These are phyloP conservation scores for Fusarium sp. DNA, from an alignment of 2,329 filamentous ascomycete species.

Conservation along the genomic window DNA sequence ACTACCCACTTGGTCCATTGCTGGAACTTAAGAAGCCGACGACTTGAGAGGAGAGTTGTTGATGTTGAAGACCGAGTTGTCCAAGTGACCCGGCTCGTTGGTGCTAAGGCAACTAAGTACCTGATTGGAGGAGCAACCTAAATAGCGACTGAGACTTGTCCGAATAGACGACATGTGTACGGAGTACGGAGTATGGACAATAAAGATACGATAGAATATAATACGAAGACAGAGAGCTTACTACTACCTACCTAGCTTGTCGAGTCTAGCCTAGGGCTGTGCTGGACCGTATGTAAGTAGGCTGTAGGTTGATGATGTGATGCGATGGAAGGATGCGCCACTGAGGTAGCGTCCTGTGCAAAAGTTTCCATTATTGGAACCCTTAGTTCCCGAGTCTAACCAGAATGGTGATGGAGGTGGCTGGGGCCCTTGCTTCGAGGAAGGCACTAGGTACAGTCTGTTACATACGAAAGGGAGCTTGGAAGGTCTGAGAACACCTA, in stretches of 20 bases:
- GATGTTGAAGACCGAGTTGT: too few relatives aligned
- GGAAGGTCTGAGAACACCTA: conserved; percentile 9
- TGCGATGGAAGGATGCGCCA: conserved; percentile 22
- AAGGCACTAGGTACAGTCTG: conserved; percentile 4
- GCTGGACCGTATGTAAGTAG: too few relatives aligned
- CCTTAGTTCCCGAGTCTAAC: conserved; percentile 40
- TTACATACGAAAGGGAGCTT: conserved; percentile 1
- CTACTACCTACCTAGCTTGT: not conserved
- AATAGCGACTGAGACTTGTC: not conserved
- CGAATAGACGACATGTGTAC: not conserved
- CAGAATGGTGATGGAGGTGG: conserved; percentile 30
- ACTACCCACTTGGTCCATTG: not conserved
- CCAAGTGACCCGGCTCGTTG: too few relatives aligned
- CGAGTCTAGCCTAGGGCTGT: conserved; percentile 5
- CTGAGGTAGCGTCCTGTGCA: conserved; percentile 32
- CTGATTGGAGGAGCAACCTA: not conserved
- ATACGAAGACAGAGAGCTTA: not conserved
- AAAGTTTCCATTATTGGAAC: conserved; percentile 42
- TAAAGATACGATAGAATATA: not conserved
- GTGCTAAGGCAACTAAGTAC: not conserved
- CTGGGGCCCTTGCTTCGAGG: conserved; percentile 22
- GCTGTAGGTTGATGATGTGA: not conserved
- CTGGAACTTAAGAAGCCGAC: not conserved
- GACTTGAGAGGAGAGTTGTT: not conserved
- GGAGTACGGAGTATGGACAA: not conserved